These are phyloP conservation scores for Bryoglossum gracile DNA, from an alignment of 495 filamentous ascomycete species.

Conservation along the genomic window DNA sequence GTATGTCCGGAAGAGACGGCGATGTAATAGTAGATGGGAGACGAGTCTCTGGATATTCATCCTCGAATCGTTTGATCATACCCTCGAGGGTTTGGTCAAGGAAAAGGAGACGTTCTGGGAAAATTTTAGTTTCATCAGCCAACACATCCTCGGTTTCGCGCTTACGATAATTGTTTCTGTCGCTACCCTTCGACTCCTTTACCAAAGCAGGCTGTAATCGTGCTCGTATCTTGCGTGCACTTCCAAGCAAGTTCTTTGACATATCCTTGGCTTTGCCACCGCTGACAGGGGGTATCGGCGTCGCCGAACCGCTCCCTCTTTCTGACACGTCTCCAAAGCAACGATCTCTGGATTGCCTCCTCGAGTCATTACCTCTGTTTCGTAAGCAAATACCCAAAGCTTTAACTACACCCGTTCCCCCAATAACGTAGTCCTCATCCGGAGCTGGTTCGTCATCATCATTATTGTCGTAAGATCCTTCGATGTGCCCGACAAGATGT, in stretches of 20 bases:
- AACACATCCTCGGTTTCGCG: conserved; percentile 19
- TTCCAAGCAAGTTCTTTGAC: conserved; percentile 78
- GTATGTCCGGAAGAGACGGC: conserved; percentile 16
- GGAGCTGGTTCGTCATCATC: conserved; percentile 67
- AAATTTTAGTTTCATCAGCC: conserved; percentile 22
- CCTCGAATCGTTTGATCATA: conserved; percentile 92
- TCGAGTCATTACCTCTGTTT: conserved; percentile 56
- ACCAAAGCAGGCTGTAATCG: conserved; percentile 78
- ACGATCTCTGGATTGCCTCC: conserved; percentile 37
- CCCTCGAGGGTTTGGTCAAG: conserved; percentile 80
- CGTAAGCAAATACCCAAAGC: conserved; percentile 83
- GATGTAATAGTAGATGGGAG: conserved; percentile 29
- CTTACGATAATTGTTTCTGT: conserved; percentile 70
- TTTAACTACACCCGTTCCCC: conserved; percentile 91
- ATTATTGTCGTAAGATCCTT: conserved; percentile 43
- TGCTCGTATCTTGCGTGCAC: conserved; percentile 78
- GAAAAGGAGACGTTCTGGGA: conserved; percentile 71
- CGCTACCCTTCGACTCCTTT: conserved; percentile 57
- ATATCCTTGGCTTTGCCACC: conserved; percentile 76
- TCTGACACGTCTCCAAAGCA: conserved; percentile 17
- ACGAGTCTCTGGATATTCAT: conserved; percentile 88
- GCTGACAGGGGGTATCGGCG: conserved; percentile 24
- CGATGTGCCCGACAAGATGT: conserved; percentile 53
- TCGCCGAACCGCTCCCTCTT: conserved; percentile 15
- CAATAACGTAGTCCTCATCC: conserved; percentile 92